These are phyloP conservation scores for Houttuynia cordata DNA, from an alignment of 164 flowering plant species.

Conservation along the genomic window DNA sequence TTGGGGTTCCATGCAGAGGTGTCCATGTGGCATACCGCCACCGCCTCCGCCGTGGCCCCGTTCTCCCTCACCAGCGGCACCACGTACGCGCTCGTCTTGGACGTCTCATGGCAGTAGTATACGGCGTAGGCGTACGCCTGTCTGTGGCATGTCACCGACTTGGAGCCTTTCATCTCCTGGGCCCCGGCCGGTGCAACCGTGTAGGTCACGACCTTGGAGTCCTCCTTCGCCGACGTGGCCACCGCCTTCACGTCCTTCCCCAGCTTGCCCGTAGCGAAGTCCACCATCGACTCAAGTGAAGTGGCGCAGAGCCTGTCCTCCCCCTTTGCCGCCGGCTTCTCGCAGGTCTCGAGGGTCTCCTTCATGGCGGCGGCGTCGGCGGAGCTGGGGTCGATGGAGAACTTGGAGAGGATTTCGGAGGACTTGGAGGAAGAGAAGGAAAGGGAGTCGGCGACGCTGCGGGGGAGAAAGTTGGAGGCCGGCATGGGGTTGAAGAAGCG, in stretches of 20 bases:
- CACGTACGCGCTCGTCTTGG: slow-evolving; percentile 12
- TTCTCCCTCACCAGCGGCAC: slow-evolving; percentile 21
- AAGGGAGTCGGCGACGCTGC: slow-evolving; percentile 21
- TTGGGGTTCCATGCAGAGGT: slow-evolving; percentile 27
- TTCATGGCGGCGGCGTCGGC: slow-evolving; percentile 23
- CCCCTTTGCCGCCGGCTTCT: slow-evolving; percentile 13
- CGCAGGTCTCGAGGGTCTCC: slow-evolving; percentile 18
- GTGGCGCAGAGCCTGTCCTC: slow-evolving; percentile 25
- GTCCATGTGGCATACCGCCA: slow-evolving; percentile 22
- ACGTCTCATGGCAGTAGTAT: slow-evolving; percentile 20
- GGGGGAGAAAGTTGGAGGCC: slow-evolving; percentile 26
- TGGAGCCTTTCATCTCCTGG: slow-evolving; percentile 3
- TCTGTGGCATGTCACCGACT: slow-evolving; percentile 19
- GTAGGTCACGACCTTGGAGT: slow-evolving; percentile 6
- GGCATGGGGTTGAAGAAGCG: slow-evolving; percentile 14
- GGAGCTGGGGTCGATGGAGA: slow-evolving; percentile 23
- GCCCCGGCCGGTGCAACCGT: slow-evolving; percentile 5
- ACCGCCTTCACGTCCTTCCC: slow-evolving; percentile 11
- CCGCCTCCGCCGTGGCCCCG: slow-evolving; percentile 18
- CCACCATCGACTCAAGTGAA: slow-evolving; percentile 27
- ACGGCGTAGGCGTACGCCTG: slow-evolving; percentile 20
- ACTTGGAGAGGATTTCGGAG: slow-evolving; percentile 17
- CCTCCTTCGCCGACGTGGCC: slow-evolving; percentile 8
- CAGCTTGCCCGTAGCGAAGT: slow-evolving; percentile 18
- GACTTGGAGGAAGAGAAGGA: slow-evolving; percentile 32